Evolutionary conservation across 73 alveolate genomes (phyloP).

Genomic region (Breviolum minutum): DNA sequence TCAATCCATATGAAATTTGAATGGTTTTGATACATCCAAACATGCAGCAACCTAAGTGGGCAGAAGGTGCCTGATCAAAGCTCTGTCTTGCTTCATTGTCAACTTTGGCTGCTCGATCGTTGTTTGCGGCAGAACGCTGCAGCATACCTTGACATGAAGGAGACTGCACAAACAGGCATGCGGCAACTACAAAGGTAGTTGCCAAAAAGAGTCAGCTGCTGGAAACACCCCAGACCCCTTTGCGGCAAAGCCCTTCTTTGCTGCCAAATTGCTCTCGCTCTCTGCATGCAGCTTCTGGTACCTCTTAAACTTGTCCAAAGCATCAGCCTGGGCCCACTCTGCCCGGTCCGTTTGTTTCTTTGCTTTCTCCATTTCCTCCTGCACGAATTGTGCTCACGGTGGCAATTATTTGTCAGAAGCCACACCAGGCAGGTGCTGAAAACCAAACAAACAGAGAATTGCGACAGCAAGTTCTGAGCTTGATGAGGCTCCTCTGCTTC

Average conservation of each 20-base stretch:
- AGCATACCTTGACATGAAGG: slow-evolving; percentile 19
- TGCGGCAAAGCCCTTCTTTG: background rate
- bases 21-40: no score
- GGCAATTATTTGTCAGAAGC: background rate
- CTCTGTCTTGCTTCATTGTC: slow-evolving; percentile 22
- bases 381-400: background rate
- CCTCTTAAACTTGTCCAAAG: slow-evolving; percentile 32
- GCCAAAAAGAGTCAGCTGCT: background rate
- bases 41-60: background rate
- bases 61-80: background rate
- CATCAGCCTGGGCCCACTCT: slow-evolving; percentile 56
- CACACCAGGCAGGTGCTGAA: background rate
- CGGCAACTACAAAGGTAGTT: background rate
- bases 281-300: slow-evolving; percentile 19
- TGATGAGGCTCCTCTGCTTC: slow-evolving; percentile 5
- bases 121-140: slow-evolving; percentile 41
- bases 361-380: slow-evolving; percentile 43
- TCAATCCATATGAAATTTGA: background rate
- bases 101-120: slow-evolving; percentile 28
- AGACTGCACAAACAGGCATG: background rate
- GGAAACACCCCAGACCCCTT: background rate
- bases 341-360: slow-evolving; percentile 17
- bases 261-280: slow-evolving; percentile 16
- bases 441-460: background rate
- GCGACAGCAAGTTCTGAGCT: background rate